Conservation (phyloP, 1,139 yeast species). For the Blastobotrys buckinghamii region DNA sequence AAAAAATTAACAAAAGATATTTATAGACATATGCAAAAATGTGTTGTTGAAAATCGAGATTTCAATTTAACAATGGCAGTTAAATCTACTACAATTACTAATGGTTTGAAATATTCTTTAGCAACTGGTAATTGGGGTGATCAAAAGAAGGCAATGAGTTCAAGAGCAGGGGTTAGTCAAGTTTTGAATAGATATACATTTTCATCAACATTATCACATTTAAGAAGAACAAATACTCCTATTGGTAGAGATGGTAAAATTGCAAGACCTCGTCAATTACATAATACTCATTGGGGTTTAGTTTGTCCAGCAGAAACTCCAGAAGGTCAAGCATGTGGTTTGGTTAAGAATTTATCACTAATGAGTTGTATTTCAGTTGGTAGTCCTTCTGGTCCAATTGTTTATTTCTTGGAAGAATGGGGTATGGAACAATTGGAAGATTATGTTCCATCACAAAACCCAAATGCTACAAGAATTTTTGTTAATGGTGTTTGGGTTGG, state of each 20-base stretch:
- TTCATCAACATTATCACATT: constrained; percentile 94
- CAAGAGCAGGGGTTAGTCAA: constrained; percentile 99
- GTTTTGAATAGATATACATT: constrained; percentile 96
- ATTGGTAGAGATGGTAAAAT: constrained; percentile 98
- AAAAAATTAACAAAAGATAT: constrained; percentile 92
- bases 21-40: constrained; percentile 96
- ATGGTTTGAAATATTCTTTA: constrained; percentile 92
- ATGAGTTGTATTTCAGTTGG: constrained; percentile 99
- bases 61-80: constrained; percentile 95
- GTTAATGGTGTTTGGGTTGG: constrained; percentile 99
- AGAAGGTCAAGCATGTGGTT: constrained; percentile 99
- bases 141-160: constrained; percentile 98
- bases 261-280: constrained; percentile 97
- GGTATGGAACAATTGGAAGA: constrained; percentile 98
- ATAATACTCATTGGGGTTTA: constrained; percentile 99
- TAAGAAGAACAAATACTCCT: constrained; percentile 97
- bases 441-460: constrained; percentile 87
- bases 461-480: constrained; percentile 89
- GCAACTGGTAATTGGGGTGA: constrained; percentile 99
- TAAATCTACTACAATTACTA: constrained; percentile 93
- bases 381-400: constrained; percentile 92
- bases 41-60: constrained; percentile 96
- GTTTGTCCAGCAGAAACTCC: constrained; percentile 99
- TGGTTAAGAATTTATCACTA: constrained; percentile 89
- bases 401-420: constrained; percentile 95